Base-by-base conservation (phyloP, 768 basidiomycete genomes). In the Boletus pseudo-olivaceus region DNA sequence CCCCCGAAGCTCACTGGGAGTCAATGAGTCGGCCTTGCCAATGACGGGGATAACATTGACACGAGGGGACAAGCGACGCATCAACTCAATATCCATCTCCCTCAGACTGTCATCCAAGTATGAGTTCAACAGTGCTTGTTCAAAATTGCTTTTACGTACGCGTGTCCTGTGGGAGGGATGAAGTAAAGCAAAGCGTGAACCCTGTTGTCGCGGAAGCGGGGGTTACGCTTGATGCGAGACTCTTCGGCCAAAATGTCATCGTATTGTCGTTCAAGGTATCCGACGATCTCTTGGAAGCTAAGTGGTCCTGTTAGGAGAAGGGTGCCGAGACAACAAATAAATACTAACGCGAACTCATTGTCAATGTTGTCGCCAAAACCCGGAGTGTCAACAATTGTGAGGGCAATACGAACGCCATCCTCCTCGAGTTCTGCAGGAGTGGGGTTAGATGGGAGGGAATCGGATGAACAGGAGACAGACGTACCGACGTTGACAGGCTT, bases 351-450 rank as follows among this genome's bases (percentile, higher is more conserved):
- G 69, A 93, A 93, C 73, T 98, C 95, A 66, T 98, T 98, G 79
- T 99, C 94, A 68, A 99, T 96, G 68, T 94, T 95, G 74, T 98
- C 94, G 37, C 96, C 97, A 64, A 99, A 99, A 42, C 97, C 97
- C 52, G 97, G 97, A 1, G 97, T 99, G 71, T 99, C 97, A 29
- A 99, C 95, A 57, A 99, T 93, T 40, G 97, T 98, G 63, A 99
- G 79, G 8, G 95, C 93, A 69, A 99, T 97, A 63, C 97, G 89
- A 58, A 98, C 92, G 41, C 97, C 97, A 63, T 99, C 97, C 72
- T 98, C 96, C 64, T 98, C 97, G 57, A 99, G 85, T 73, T 99
- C 97, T 95, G 67, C 17, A 42, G 45, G 45, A 43, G 38, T 46
- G 48, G 45, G 30, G 37, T 58, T 37, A 49, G 41, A 49, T 20